Conservation (phyloP, 805 yeast species). For the Candida methanosorbosa region DNA sequence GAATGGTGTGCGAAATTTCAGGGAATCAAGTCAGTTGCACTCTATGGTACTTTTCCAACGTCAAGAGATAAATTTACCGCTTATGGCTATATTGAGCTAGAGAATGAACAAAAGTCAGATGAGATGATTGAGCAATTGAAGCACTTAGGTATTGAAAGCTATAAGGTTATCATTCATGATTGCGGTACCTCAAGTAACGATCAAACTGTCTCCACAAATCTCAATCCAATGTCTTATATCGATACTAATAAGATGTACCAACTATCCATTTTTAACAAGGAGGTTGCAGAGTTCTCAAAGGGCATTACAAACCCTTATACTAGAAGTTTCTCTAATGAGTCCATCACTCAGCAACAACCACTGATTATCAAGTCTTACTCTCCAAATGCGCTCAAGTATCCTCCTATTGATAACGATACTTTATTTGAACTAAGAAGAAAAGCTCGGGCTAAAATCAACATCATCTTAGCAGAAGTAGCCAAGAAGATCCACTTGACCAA, state of each 20-base stretch:
- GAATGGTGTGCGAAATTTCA: constrained; percentile 17
- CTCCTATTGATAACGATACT: too few species aligned
- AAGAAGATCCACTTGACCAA: neutral
- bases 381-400: too few species aligned
- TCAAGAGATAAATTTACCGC: constrained; percentile 4
- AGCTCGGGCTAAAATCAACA: too few species aligned
- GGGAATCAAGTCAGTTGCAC: constrained; percentile 18
- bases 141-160: constrained; percentile 16
- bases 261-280: constrained; percentile 16
- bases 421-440: too few species aligned
- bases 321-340: neutral
- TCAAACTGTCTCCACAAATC: constrained; percentile 5
- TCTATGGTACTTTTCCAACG: constrained; percentile 13
- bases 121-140: constrained; percentile 13
- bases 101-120: constrained; percentile 16
- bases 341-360: too few species aligned
- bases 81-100: constrained; percentile 24
- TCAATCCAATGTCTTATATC: too few species aligned
- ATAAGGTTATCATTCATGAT: constrained; percentile 19
- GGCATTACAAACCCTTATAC: constrained; percentile 7
- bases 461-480: neutral
- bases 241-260: constrained; percentile 19
- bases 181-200: neutral
- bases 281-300: constrained; percentile 11
- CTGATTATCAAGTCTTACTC: too few species aligned